phyloP scores from a whole-genome alignment of 176 grass and related monocot genomes.

The Raddia guianensis region DNA sequence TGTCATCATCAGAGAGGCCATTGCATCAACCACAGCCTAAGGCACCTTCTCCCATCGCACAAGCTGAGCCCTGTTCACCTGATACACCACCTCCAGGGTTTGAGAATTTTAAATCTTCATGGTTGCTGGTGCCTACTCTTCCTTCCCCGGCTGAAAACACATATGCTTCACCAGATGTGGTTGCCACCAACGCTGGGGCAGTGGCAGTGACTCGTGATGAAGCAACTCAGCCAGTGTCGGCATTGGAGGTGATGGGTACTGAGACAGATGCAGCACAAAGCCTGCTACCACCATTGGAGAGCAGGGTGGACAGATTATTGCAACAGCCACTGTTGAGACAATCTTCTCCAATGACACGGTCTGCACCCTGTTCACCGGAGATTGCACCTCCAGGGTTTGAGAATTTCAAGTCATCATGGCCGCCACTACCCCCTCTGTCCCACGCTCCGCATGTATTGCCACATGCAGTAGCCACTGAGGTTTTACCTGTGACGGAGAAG shows the following conservation, averaged over 20 bases:
- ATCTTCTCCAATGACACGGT: slow-evolving; percentile 21
- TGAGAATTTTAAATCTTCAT: slow-evolving; percentile 48
- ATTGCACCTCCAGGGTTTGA: slow-evolving; percentile 36
- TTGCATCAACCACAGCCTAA: neutral
- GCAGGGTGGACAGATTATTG: slow-evolving; percentile 3
- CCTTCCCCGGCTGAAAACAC: slow-evolving; percentile 19
- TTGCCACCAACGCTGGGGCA: slow-evolving; percentile 3
- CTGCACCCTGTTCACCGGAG: slow-evolving; percentile 27
- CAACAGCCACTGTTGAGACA: slow-evolving; percentile 19
- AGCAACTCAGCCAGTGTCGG: neutral
- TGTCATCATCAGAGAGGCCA: neutral
- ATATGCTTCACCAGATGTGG: slow-evolving; percentile 4
- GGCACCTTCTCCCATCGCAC: neutral
- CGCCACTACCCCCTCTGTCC: neutral
- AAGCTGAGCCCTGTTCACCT: slow-evolving; percentile 43
- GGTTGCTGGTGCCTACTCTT: slow-evolving; percentile 14
- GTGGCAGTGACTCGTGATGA: slow-evolving; percentile 2
- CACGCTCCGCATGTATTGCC: slow-evolving; percentile 7
- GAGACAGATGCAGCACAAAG: slow-evolving; percentile 3
- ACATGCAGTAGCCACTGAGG: neutral
- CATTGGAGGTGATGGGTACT: slow-evolving; percentile 22
- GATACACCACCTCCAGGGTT: slow-evolving; percentile 46
- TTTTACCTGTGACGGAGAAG: neutral
- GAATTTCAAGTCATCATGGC: slow-evolving; percentile 12
- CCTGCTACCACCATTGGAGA: slow-evolving; percentile 18